Evolutionary conservation across 371 early-diverging fungal genomes (phyloP), one percentile per base, ranked within the genome.

Genomic region (Mucor racemosus): DNA sequence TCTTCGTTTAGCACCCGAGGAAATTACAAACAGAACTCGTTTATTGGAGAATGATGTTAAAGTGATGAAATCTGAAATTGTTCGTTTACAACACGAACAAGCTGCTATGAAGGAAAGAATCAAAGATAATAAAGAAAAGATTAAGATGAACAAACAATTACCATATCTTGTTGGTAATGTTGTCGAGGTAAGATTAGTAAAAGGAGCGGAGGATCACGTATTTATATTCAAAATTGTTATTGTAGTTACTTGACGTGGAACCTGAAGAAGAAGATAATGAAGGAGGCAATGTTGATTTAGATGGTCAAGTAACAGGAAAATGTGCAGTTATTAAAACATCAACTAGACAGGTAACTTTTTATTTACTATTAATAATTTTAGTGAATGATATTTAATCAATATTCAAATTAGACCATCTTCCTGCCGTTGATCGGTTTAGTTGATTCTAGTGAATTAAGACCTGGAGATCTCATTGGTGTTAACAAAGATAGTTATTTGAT

Each of bases 401-500:
- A 5, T 42, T 1, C 14, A 15, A 38, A 7, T 33, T 56, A 94
- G 92, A 97, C 98, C 5, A 91, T 98, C 63, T 99, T 99, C 72
- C 85, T 99, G 67, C 99, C 99, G 11, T 87, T 99, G 84, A 92
- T 99, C 60, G 99, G 99, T 46, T 87, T 99, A 44, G 99, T 99
- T 35, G 97, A 97, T 54, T 81, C 94, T 26, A 86, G 90, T 31
- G 94, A 94, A 41, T 82, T 99, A 62, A 95, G 92, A 70, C 99
- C 99, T n/a, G 99, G 99, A 26, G 99, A 99, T 77, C 86, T 99
- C 50, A 97, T 99, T 74, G 99, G 99, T 69, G 95, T 99, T 17
- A 98, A 99, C 85, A 99, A 99, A 83, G 99, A 99, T 85, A 95
- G 95, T 66, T 99, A 96, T 78, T 84, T 99, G 74, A 92, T 99